phyloP scores from a whole-genome alignment of 768 basidiomycete species.

The Podaxis pistillaris region DNA sequence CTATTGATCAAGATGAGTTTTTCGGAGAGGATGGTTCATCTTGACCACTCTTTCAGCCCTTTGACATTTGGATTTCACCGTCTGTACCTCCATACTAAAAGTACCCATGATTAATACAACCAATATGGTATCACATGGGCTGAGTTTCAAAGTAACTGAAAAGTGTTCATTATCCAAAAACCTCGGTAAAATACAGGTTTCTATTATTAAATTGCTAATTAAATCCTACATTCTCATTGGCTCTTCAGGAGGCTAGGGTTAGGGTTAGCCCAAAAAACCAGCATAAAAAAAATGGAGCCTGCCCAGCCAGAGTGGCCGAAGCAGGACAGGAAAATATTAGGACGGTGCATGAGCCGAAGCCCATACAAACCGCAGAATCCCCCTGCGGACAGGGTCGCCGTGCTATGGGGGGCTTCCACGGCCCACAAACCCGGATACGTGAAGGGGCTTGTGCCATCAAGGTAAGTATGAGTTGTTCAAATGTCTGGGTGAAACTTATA shows the following conservation, averaged over 20 bases:
- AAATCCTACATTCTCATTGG: neutral
- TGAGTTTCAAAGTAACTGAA: too few relatives aligned
- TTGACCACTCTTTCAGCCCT: neutral
- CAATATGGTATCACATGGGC: too few relatives aligned
- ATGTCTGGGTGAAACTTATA: constrained; percentile 19
- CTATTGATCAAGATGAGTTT: constrained; percentile 36
- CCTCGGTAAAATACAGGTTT: neutral
- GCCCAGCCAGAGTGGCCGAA: constrained; percentile 57
- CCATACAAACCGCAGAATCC: constrained; percentile 52
- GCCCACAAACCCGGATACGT: constrained; percentile 46
- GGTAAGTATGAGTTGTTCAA: constrained; percentile 45
- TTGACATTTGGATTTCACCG: neutral
- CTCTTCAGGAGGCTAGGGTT: constrained; percentile 30
- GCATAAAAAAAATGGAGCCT: constrained; percentile 39
- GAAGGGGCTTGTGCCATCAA: constrained; percentile 52
- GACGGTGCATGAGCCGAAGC: constrained; percentile 73
- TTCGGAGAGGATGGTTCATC: constrained; percentile 32
- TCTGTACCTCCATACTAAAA: too few relatives aligned
- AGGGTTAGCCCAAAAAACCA: constrained; percentile 35
- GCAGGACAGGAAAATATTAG: constrained; percentile 73
- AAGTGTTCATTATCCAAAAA: neutral
- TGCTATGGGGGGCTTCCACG: constrained; percentile 51
- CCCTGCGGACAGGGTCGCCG: constrained; percentile 61
- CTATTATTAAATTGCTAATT: neutral
- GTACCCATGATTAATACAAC: too few relatives aligned